Conservation (phyloP, 306 rosid species). For the Rosa persica region DNA sequence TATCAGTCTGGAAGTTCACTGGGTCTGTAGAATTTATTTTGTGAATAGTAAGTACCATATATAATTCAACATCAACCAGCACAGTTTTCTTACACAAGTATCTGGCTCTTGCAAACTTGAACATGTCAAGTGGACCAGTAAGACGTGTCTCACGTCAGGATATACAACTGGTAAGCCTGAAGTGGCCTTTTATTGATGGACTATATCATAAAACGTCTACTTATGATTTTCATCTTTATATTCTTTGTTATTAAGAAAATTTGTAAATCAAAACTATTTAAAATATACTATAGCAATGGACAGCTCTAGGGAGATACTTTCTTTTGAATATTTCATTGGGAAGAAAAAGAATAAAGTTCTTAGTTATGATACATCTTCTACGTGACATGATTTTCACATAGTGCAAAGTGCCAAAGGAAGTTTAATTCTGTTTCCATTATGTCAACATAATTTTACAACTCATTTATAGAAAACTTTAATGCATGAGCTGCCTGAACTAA, state of each 20-base stretch:
- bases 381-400: not conserved
- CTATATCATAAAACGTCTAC: not conserved
- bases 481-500: not conserved
- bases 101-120: slow-evolving; percentile 16
- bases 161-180: slow-evolving; percentile 73
- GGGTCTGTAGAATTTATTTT: slow-evolving; percentile 7
- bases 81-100: slow-evolving; percentile 15
- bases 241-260: not conserved
- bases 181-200: slow-evolving; percentile 15
- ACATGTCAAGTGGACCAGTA: slow-evolving; percentile 76
- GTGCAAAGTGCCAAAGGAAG: not conserved
- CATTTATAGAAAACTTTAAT: not conserved
- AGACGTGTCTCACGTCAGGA: slow-evolving; percentile 83
- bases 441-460: not conserved
- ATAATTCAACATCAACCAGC: slow-evolving; percentile 6
- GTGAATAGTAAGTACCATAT: not conserved
- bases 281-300: not conserved
- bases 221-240: not conserved
- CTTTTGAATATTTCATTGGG: not conserved
- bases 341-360: not conserved
- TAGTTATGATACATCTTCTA: not conserved
- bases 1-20: not conserved
- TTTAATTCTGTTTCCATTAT: not conserved
- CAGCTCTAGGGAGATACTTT: not conserved
- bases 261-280: not conserved